phyloP scores from a whole-genome alignment of 345 rosid species.

The Sonneratia alba region DNA sequence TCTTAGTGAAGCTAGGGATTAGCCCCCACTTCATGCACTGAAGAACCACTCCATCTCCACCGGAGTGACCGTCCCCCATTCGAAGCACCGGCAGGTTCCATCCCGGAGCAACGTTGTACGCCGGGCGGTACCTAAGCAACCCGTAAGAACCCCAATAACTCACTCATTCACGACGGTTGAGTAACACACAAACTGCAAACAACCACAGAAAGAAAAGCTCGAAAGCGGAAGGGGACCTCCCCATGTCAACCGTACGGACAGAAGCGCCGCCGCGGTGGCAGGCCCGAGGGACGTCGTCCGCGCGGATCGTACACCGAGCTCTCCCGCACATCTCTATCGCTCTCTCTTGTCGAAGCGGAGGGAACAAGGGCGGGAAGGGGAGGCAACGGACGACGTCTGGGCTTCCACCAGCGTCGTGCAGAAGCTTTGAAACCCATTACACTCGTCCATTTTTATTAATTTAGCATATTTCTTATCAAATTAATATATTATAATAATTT shows the following conservation, averaged over 20 bases:
- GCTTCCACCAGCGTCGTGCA: neutral
- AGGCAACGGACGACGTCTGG: neutral
- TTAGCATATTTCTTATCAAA: no score
- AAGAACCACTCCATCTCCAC: constrained; percentile 30
- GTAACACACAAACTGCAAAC: neutral
- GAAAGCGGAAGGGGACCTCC: constrained; percentile 28
- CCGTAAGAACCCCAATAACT: neutral
- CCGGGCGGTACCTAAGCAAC: constrained; percentile 57
- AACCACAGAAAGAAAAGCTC: neutral
- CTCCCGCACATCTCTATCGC: constrained; percentile 58
- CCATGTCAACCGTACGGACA: constrained; percentile 34
- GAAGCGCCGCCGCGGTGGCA: constrained; percentile 39
- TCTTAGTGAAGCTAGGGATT: constrained; percentile 69
- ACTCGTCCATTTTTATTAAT: no score
- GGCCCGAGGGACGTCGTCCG: constrained; percentile 60
- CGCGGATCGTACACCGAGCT: constrained; percentile 64
- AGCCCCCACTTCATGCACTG: constrained; percentile 95
- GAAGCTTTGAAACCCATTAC: no score
- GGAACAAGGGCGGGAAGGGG: constrained; percentile 5
- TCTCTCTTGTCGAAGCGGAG: neutral
- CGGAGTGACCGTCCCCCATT: constrained; percentile 40
- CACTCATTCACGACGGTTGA: neutral
- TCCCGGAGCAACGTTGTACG: constrained; percentile 71
- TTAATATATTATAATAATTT: no score
- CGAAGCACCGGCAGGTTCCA: constrained; percentile 54